phyloP scores from a whole-genome alignment of 148 eudicot species.

The Vaccinium corymbosum region DNA sequence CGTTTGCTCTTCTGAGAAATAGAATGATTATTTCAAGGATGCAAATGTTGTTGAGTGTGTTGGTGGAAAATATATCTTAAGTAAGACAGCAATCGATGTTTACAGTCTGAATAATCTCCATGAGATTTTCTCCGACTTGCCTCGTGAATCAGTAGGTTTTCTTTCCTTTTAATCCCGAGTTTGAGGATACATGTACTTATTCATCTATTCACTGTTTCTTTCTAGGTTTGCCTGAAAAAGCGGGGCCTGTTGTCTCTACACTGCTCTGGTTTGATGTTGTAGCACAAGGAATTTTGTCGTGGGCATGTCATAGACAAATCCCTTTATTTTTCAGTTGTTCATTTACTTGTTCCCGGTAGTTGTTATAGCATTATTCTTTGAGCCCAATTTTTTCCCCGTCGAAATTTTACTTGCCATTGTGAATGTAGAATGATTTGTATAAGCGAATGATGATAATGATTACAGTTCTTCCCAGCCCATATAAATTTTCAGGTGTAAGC shows the following conservation, averaged over 20 bases:
- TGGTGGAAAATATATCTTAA: background rate
- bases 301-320: conserved; percentile 19
- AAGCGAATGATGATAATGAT: background rate
- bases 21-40: background rate
- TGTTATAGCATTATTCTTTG: conserved; percentile 22
- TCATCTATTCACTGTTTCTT: background rate
- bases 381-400: conserved; percentile 10
- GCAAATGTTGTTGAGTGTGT: background rate
- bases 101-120: background rate
- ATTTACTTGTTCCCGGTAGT: conserved; percentile 4
- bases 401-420: conserved; percentile 1
- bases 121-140: background rate
- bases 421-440: conserved; percentile 14
- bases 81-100: background rate
- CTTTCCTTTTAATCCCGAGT: background rate
- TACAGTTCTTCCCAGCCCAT: background rate
- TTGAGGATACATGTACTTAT: background rate
- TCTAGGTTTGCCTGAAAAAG: conserved; percentile 6
- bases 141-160: background rate
- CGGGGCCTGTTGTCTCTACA: conserved; percentile 20
- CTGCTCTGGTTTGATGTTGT: conserved; percentile 25
- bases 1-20: background rate
- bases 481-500: background rate
- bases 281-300: conserved; percentile 26
- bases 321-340: conserved; percentile 4